A percentile compares a stretch with the other conserved stretches of the same genome.
Evolutionary conservation across 371 early-diverging fungal species (phyloP).

Genomic region (Mucor sp.): DNA sequence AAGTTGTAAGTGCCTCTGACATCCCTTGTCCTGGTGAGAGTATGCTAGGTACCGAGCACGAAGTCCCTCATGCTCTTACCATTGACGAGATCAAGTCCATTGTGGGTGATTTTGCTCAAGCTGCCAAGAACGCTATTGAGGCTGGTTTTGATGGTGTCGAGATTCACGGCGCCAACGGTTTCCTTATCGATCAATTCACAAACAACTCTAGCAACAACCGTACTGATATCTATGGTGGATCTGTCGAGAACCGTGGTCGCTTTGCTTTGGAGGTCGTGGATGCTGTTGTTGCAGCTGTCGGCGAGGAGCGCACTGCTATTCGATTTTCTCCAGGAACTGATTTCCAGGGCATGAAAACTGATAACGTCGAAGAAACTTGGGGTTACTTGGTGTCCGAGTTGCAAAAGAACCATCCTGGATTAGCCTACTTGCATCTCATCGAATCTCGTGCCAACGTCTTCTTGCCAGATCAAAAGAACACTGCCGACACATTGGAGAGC

Average conservation of each 20-base stretch:
- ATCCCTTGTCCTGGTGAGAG: not conserved
- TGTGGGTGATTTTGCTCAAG: slow-evolving; percentile 58
- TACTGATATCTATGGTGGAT: slow-evolving; percentile 65
- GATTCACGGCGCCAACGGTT: slow-evolving; percentile 72
- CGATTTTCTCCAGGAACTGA: slow-evolving; percentile 19
- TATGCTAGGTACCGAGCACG: not conserved
- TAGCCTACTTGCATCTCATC: slow-evolving; percentile 39
- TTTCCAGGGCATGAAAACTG: slow-evolving; percentile 29
- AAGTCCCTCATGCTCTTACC: slow-evolving; percentile 52
- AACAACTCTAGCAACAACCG: slow-evolving; percentile 55
- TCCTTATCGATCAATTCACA: slow-evolving; percentile 61
- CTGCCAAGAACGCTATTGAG: slow-evolving; percentile 38
- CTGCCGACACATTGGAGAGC: slow-evolving; percentile 20
- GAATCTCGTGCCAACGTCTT: slow-evolving; percentile 26
- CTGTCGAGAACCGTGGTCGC: slow-evolving; percentile 72
- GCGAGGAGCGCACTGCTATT: slow-evolving; percentile 23
- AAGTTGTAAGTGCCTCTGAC: slow-evolving; percentile 14
- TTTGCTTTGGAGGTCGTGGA: slow-evolving; percentile 60
- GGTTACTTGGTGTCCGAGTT: slow-evolving; percentile 19
- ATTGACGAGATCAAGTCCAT: slow-evolving; percentile 61
- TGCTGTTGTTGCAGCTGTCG: slow-evolving; percentile 44
- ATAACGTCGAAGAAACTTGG: slow-evolving; percentile 32
- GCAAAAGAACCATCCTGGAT: slow-evolving; percentile 18
- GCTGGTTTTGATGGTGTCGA: slow-evolving; percentile 71
- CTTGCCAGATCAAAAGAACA: not conserved